Evolutionary conservation across 1,139 yeast species (phyloP), one percentile per base, ranked within the genome.

Genomic region (Waltiozyma sp.): DNA sequence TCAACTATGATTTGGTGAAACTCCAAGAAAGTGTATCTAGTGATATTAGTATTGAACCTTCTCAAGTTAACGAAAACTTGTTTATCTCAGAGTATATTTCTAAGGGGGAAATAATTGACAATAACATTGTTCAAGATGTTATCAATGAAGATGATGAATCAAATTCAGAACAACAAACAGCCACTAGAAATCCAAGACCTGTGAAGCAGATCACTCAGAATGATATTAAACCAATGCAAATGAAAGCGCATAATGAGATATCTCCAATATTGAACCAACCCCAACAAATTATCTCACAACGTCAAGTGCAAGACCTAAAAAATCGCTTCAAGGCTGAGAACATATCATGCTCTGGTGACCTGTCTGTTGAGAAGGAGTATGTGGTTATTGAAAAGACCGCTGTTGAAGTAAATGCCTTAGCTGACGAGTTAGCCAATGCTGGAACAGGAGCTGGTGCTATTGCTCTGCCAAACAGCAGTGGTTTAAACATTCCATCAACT

Each of bases 361-460:
- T 72, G 15, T 65, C 70, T 34, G 65, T 80, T 44, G 94, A 84
- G 52, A 78, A 77, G 50, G 96, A 88, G 55, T 91, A 91, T 55
- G 97, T 91, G 39, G 95, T 91, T 36, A 91, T 91, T 23, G 97
- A 91, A 60, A 89, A 88, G 61, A 73, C 94, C 43, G 87, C 93
- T 0, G 96, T 91, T 4, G 97, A 91, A 60, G 95, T 91, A 11
- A 91, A 91, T 64, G 93, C 95, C 1, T 69, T 91, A 45, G 97
- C 97, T 10, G 97, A 91, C 61, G 95, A 88, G 58, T 67, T 89
- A 44, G 91, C 85, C 2, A 72, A 73, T 49, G 80, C 82, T 2
- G 84, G 85, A 1, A 65, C 75, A 43, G 77, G 79, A 1, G 75
- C 72, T 3, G 69, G 66, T 21, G 80, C 77, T 0, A 69, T 72